Conservation (phyloP, 2,329 filamentous ascomycete species). For the Fusarium pseudograminearum region DNA sequence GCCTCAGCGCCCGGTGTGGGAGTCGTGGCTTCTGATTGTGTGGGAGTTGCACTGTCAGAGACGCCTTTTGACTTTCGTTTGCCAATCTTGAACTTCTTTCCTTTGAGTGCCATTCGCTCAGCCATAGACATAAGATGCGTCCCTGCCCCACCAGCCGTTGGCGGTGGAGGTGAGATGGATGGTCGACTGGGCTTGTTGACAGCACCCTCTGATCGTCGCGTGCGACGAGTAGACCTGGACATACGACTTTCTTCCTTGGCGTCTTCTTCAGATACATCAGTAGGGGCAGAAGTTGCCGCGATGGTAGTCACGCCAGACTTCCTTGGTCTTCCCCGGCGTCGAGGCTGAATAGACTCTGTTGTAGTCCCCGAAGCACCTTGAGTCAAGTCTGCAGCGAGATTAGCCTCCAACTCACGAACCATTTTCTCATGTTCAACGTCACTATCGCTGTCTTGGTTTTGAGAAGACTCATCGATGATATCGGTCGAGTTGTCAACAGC, state of each 20-base stretch:
- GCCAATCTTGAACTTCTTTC: conserved; percentile 66
- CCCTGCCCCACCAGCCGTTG: conserved; percentile 22
- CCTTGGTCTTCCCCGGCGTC: conserved; percentile 46
- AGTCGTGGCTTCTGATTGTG: conserved; percentile 12
- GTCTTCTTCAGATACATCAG: conserved; percentile 4
- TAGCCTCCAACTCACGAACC: conserved; percentile 35
- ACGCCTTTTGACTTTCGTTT: conserved; percentile 48
- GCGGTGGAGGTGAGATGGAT: conserved; percentile 6
- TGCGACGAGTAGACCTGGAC: conserved; percentile 42
- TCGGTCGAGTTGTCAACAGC: conserved; percentile 8
- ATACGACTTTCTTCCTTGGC: conserved; percentile 6
- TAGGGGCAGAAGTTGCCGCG: conserved; percentile 26
- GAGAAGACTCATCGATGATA: not conserved
- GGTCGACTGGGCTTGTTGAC: conserved; percentile 7
- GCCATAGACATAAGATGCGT: conserved; percentile 65
- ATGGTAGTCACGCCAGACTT: conserved; percentile 47
- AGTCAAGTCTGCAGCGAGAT: conserved; percentile 33
- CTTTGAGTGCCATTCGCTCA: conserved; percentile 66
- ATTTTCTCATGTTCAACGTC: conserved; percentile 35
- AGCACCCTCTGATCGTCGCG: conserved; percentile 38
- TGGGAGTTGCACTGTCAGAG: conserved; percentile 10
- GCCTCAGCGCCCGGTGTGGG: not conserved
- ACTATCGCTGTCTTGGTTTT: conserved; percentile 9
- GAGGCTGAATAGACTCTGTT: conserved; percentile 12
- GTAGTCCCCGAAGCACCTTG: conserved; percentile 5